Conservation (phyloP, 1,284 basidiomycete species). For the Mycena citricolor region DNA sequence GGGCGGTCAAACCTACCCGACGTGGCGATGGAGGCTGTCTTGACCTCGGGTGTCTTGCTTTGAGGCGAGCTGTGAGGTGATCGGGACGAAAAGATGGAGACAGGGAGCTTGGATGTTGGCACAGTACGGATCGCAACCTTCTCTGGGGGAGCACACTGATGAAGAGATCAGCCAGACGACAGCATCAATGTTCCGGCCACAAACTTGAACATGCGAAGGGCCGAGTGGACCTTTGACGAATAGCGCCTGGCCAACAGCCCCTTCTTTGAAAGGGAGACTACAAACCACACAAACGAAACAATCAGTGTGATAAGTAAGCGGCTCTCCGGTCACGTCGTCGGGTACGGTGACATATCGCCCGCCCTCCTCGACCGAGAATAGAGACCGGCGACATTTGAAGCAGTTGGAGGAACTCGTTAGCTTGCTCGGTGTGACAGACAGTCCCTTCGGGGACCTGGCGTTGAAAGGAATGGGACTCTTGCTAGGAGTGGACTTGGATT, state of each 20-base stretch:
- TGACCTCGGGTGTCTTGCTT: too few species aligned
- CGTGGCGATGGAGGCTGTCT: slow-evolving; percentile 23
- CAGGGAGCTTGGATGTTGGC: slow-evolving; percentile 24
- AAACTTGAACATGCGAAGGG: slow-evolving; percentile 71
- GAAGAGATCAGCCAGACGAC: too few species aligned
- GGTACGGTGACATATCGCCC: slow-evolving; percentile 70
- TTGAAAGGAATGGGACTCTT: slow-evolving; percentile 20
- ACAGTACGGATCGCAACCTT: slow-evolving; percentile 40
- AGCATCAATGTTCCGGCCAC: too few species aligned
- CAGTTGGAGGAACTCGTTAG: slow-evolving; percentile 38
- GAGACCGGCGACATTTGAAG: slow-evolving; percentile 53
- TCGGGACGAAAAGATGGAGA: slow-evolving; percentile 26
- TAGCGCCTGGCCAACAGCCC: slow-evolving; percentile 56
- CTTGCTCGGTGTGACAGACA: slow-evolving; percentile 14
- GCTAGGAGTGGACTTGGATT: slow-evolving; percentile 9
- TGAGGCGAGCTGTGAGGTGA: too few species aligned
- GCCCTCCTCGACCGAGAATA: slow-evolving; percentile 55
- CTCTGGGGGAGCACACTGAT: slow-evolving; percentile 66
- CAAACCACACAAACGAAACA: slow-evolving; percentile 76
- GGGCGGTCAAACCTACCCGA: slow-evolving; percentile 45
- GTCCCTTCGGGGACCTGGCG: too few species aligned
- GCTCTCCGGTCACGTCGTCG: slow-evolving; percentile 45
- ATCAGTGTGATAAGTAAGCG: slow-evolving; percentile 63
- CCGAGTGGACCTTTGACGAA: slow-evolving; percentile 65
- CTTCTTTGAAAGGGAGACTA: slow-evolving; percentile 60